Percentiles rank a stretch among this genome's conserved stretches.
Conservation (phyloP, 2,329 filamentous ascomycete genomes). For the Xylariaceae sp. region DNA sequence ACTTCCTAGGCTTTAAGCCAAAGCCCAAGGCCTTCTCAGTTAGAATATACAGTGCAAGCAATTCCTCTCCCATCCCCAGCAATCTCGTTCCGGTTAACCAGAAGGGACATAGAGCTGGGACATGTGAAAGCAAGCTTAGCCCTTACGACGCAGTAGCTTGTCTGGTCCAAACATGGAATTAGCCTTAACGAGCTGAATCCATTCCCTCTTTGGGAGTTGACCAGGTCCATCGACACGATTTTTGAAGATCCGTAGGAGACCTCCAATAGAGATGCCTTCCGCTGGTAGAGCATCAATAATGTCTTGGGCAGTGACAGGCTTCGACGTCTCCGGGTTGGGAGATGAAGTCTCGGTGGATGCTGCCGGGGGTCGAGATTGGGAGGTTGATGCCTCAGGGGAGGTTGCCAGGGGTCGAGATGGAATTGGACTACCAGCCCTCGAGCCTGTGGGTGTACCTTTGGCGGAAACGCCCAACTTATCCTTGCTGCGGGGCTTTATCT, state of each 20-base stretch:
- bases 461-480: slow-evolving; percentile 34
- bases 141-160: slow-evolving; percentile 48
- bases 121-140: slow-evolving; percentile 18
- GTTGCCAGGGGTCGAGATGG: slow-evolving; percentile 33
- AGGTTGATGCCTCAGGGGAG: slow-evolving; percentile 28
- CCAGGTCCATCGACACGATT: slow-evolving; percentile 49
- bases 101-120: background rate
- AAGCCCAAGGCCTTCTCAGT: background rate
- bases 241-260: slow-evolving; percentile 52
- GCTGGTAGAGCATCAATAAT: slow-evolving; percentile 52
- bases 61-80: background rate
- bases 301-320: slow-evolving; percentile 46
- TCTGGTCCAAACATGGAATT: slow-evolving; percentile 53
- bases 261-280: slow-evolving; percentile 51
- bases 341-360: slow-evolving; percentile 5
- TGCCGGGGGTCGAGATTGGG: no score
- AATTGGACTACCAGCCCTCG: slow-evolving; percentile 59
- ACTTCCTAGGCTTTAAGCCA: no score
- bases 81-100: no score
- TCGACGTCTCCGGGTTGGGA: slow-evolving; percentile 10
- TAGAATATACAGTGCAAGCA: background rate
- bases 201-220: slow-evolving; percentile 50
- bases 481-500: slow-evolving; percentile 45
- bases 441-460: slow-evolving; percentile 53
- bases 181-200: slow-evolving; percentile 57